These are phyloP conservation scores for Saccharomycopsis sp. DNA, from an alignment of 805 yeast genomes.

Conservation along the genomic window DNA sequence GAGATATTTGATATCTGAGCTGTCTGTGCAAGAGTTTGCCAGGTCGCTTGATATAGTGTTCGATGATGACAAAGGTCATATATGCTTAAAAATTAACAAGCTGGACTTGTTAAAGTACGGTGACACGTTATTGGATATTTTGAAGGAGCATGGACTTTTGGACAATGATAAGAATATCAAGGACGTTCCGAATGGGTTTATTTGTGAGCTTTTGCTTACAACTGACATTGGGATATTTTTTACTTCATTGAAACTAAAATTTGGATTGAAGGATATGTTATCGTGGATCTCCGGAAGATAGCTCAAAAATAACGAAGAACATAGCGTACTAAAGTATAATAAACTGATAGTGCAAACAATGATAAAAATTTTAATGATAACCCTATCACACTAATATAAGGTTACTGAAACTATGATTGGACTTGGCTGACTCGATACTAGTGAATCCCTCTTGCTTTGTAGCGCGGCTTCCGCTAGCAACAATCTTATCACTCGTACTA, in stretches of 20 bases:
- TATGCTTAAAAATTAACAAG: conserved; percentile 1
- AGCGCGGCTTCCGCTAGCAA: too few relatives aligned
- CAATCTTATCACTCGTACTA: not conserved
- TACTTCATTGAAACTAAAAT: conserved; percentile 6
- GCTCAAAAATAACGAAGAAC: not conserved
- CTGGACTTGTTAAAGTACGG: conserved; percentile 3
- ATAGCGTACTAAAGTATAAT: not conserved
- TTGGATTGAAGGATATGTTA: conserved; percentile 5
- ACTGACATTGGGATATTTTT: conserved; percentile 15
- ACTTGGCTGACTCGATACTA: not conserved
- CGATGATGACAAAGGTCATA: conserved; percentile 1
- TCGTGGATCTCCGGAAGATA: conserved; percentile 5
- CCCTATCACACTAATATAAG: not conserved
- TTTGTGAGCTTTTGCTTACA: not conserved
- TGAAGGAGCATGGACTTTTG: not conserved
- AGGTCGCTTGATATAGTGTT: conserved; percentile 4
- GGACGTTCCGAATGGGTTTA: conserved; percentile 2
- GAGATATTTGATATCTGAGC: not conserved
- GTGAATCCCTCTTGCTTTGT: not conserved
- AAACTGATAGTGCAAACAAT: too few relatives aligned
- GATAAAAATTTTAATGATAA: too few relatives aligned
- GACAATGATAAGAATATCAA: not conserved
- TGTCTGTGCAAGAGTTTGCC: conserved; percentile 8
- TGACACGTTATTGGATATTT: not conserved
- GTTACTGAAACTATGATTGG: not conserved